These are phyloP conservation scores for Prillingera fragicola DNA, from an alignment of 1,284 basidiomycete genomes.

Conservation along the genomic window DNA sequence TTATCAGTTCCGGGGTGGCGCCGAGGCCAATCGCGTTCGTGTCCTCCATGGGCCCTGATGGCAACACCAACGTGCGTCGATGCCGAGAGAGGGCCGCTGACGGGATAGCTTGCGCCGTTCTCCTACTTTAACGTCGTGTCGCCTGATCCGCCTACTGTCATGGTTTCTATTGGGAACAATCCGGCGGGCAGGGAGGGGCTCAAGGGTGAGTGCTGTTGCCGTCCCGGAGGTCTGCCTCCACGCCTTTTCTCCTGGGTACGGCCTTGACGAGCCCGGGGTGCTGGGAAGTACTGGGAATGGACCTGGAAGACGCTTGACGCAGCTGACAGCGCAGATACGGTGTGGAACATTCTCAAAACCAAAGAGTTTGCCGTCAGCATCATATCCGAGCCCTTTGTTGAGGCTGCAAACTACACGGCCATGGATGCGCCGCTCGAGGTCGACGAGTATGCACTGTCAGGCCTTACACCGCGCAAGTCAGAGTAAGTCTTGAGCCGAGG, in stretches of 20 bases:
- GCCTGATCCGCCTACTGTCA: slow-evolving; percentile 62
- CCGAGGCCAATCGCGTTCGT: slow-evolving; percentile 71
- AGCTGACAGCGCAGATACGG: slow-evolving; percentile 58
- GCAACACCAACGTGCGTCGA: slow-evolving; percentile 57
- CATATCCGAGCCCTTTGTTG: slow-evolving; percentile 66
- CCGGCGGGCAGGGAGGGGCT: slow-evolving; percentile 32
- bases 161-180: slow-evolving; percentile 55
- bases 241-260: too few species aligned
- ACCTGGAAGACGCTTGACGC: neutral
- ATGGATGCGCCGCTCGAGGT: slow-evolving; percentile 61
- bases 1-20: slow-evolving; percentile 3
- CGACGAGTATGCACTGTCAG: slow-evolving; percentile 68
- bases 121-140: slow-evolving; percentile 51
- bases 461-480: slow-evolving; percentile 58
- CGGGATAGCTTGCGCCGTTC: slow-evolving; percentile 34
- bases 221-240: too few species aligned
- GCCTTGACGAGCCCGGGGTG: neutral
- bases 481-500: slow-evolving; percentile 59
- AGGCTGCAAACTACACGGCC: slow-evolving; percentile 64
- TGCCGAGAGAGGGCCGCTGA: slow-evolving; percentile 1
- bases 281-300: neutral
- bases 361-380: slow-evolving; percentile 71
- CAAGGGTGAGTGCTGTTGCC: slow-evolving; percentile 33
- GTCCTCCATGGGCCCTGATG: slow-evolving; percentile 57
- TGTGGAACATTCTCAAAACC: slow-evolving; percentile 61